Percentiles rank a stretch among this genome's conserved stretches.
Evolutionary conservation across 2,329 filamentous ascomycete species (phyloP).

Genomic region (Thermothelomyces thermophilus): DNA sequence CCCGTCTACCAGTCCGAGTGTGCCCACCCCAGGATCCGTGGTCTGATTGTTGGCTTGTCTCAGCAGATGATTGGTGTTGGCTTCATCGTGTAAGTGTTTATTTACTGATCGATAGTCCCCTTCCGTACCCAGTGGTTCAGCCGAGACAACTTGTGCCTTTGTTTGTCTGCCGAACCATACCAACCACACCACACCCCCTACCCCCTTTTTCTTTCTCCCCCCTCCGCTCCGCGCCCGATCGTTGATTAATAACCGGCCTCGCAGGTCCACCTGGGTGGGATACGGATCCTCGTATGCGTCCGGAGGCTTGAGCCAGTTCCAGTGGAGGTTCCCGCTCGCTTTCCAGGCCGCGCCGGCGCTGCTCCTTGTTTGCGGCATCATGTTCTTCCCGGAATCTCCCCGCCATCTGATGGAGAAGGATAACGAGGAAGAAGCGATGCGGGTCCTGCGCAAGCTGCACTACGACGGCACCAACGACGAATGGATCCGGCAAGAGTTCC

Average conservation of each 20-base stretch:
- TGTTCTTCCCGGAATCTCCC: conserved; percentile 33
- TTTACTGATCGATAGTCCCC: too few relatives aligned
- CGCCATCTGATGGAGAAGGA: conserved; percentile 31
- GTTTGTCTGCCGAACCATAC: too few relatives aligned
- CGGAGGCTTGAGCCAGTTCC: conserved; percentile 7
- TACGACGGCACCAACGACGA: conserved; percentile 48
- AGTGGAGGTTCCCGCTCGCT: conserved; percentile 35
- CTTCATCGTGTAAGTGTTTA: conserved; percentile 37
- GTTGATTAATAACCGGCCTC: too few relatives aligned
- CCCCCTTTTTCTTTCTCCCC: too few relatives aligned
- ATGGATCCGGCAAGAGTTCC: conserved; percentile 51
- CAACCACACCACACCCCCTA: too few relatives aligned
- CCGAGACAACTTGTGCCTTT: too few relatives aligned
- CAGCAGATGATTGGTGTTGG: conserved; percentile 42
- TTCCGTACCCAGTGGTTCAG: too few relatives aligned
- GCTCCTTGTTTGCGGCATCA: conserved; percentile 29
- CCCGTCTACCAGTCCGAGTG: conserved; percentile 51
- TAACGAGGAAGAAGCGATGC: conserved; percentile 40
- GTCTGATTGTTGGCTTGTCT: conserved; percentile 46
- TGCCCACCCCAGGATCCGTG: conserved; percentile 47
- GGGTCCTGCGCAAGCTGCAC: conserved; percentile 47
- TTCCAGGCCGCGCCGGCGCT: conserved; percentile 34
- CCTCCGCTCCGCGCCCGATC: too few relatives aligned
- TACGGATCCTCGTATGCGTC: conserved; percentile 26
- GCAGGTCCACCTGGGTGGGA: conserved; percentile 37